Percentiles rank a stretch among this genome's conserved stretches.
Conservation (phyloP, 352 stramenopile genomes). For the Globisporangium uncinulatum region DNA sequence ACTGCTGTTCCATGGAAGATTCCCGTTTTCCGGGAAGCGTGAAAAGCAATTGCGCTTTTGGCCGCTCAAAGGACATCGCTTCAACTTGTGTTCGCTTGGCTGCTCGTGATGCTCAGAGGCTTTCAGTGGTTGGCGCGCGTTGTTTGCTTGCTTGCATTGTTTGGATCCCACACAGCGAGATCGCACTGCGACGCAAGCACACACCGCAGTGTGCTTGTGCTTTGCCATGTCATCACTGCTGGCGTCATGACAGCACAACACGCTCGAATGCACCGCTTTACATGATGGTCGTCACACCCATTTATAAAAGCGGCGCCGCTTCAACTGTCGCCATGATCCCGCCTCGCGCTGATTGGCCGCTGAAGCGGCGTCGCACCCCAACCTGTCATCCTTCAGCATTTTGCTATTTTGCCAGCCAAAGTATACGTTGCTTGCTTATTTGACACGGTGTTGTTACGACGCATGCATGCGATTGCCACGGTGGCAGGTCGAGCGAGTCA, state of each 20-base stretch:
- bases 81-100: not conserved
- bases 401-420: not conserved
- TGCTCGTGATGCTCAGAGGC: too few relatives aligned
- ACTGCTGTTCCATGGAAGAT: conserved; percentile 1
- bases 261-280: not conserved
- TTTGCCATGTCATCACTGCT: not conserved
- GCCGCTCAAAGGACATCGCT: not conserved
- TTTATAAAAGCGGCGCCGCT: not conserved
- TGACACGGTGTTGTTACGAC: too few relatives aligned
- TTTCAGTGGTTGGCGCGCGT: too few relatives aligned
- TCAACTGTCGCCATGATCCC: not conserved
- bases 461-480: too few relatives aligned
- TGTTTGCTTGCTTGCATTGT: too few relatives aligned
- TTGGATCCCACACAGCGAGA: too few relatives aligned
- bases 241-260: not conserved
- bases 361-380: not conserved
- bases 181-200: too few relatives aligned
- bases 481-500: too few relatives aligned
- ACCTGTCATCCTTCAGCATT: not conserved
- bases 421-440: too few relatives aligned
- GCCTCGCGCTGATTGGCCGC: not conserved
- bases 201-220: too few relatives aligned
- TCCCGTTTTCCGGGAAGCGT: not conserved
- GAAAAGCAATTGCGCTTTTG: not conserved
- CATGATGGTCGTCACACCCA: not conserved